These are phyloP conservation scores for Arachis hypogaea DNA, from an alignment of 306 rosid species.

Conservation along the genomic window DNA sequence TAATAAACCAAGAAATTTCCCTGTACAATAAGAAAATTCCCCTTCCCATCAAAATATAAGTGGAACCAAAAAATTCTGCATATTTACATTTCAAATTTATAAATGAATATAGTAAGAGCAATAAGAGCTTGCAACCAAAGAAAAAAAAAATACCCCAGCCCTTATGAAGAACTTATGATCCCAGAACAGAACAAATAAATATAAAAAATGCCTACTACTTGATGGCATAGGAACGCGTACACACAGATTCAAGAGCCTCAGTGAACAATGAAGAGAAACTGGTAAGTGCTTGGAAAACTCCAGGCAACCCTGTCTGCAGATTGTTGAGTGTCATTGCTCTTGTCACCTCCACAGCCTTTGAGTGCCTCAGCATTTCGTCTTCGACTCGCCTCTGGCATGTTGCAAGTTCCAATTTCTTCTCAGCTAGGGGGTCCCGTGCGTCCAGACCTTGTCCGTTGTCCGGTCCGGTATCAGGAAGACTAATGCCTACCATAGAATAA, in stretches of 20 bases:
- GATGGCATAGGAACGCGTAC: slow-evolving; percentile 81
- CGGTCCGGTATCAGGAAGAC: slow-evolving; percentile 76
- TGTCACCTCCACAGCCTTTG: slow-evolving; percentile 87
- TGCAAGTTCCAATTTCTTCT: slow-evolving; percentile 82
- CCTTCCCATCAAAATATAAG: slow-evolving; percentile 50
- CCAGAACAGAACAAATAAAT: slow-evolving; percentile 30
- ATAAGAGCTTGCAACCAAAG: slow-evolving; percentile 49
- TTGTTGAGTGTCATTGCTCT: slow-evolving; percentile 93
- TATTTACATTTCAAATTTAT: slow-evolving; percentile 66
- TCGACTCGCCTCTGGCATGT: slow-evolving; percentile 88
- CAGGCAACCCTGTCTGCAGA: slow-evolving; percentile 97
- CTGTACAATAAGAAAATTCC: slow-evolving; percentile 65
- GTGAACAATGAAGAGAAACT: slow-evolving; percentile 85
- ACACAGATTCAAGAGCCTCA: slow-evolving; percentile 80
- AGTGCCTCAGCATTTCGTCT: slow-evolving; percentile 87
- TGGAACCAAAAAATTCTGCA: slow-evolving; percentile 68
- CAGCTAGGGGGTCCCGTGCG: slow-evolving; percentile 89
- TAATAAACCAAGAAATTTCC: slow-evolving; percentile 67
- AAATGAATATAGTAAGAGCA: slow-evolving; percentile 47
- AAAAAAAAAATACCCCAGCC: slow-evolving; percentile 45
- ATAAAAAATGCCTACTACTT: slow-evolving; percentile 54
- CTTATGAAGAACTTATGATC: slow-evolving; percentile 46
- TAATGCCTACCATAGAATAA: slow-evolving; percentile 94
- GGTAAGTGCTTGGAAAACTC: slow-evolving; percentile 91
- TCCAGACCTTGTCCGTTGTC: slow-evolving; percentile 75